Evolutionary conservation across 2,329 filamentous ascomycete species (phyloP), one percentile per base, ranked within the genome.

Genomic region (Aspergillus japonicus): DNA sequence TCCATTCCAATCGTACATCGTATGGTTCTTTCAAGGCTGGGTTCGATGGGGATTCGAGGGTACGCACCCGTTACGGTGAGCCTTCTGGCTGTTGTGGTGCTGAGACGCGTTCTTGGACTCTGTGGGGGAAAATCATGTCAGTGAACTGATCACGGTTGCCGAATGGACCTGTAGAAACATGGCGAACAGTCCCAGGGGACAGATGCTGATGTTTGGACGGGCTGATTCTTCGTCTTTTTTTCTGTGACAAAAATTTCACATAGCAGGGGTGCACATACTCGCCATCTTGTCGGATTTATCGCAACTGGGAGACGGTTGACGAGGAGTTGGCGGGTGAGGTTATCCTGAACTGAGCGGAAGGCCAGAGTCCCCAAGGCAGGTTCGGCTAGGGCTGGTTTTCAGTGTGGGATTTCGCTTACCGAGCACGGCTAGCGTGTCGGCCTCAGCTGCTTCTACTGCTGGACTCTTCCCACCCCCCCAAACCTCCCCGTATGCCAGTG

Each of bases 71-170:
- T 99, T 99, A 80, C 90, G 89, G 89, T 99, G 95, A 84, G 92
- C 93, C 91, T 99, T 99, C 86, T 90, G 90, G 81, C 87, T 88
- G 89, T 95, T 90, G 85, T 97, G 97, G 86, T 97, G 92, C 87
- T 98, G 94, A 77, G 94, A 97, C 85, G 92, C 96, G 89, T 98
- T 98, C 92, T 98, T 98, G 77, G 95, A 98, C 88, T 98, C 93
- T 97, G 80, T 60, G 62, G 39, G 61, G 64, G 60, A 64, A 55
- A 70, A 55, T 61, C 53, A 65, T 57, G 67, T 75, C 66, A 75
- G 72, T 61, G 58, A 66, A 57, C 65, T 50, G 33, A 11, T 47
- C 33, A 44, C 33, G 35, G 16, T 26, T 42, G 33, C 51, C 33
- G 35, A 24, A 7, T 16, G 10, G 7, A 24, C 12, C 33, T 10